Evolutionary conservation across 2,329 filamentous ascomycete genomes (phyloP).

Genomic region (Pyricularia grisea): DNA sequence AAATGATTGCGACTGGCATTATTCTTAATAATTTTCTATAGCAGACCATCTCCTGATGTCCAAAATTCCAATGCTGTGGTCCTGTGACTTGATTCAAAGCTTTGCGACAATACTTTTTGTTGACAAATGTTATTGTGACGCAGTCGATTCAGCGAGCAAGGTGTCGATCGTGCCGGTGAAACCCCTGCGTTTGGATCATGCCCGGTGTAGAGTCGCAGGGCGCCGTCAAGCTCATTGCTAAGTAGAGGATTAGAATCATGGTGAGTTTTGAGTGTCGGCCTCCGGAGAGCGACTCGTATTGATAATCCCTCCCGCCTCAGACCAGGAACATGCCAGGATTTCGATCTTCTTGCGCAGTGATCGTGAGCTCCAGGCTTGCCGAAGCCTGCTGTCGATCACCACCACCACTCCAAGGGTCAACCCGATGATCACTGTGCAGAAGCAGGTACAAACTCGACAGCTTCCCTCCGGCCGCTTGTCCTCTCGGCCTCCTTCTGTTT

Average conservation of each 20-base stretch:
- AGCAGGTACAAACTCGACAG: slow-evolving; percentile 41
- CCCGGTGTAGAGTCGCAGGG: no score
- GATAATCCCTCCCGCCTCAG: background rate
- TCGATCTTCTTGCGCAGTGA: background rate
- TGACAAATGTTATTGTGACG: no score
- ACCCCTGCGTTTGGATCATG: no score
- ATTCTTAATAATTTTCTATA: background rate
- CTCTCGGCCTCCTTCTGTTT: slow-evolving; percentile 32
- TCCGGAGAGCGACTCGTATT: background rate
- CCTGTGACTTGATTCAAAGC: background rate
- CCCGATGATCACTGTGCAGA: slow-evolving; percentile 8
- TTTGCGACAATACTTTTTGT: background rate
- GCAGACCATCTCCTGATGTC: background rate
- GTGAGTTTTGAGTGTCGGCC: background rate
- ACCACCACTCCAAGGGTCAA: slow-evolving; percentile 15
- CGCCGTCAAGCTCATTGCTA: no score
- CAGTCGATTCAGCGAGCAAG: no score
- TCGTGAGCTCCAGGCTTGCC: background rate
- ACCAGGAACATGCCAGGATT: background rate
- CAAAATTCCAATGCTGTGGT: background rate
- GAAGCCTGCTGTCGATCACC: slow-evolving; percentile 11
- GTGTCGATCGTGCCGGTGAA: no score
- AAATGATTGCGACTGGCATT: background rate
- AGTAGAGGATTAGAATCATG: no score
- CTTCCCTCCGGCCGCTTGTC: slow-evolving; percentile 22